Conservation (phyloP, 305 asterid species). For the Fraxinus latifolia region DNA sequence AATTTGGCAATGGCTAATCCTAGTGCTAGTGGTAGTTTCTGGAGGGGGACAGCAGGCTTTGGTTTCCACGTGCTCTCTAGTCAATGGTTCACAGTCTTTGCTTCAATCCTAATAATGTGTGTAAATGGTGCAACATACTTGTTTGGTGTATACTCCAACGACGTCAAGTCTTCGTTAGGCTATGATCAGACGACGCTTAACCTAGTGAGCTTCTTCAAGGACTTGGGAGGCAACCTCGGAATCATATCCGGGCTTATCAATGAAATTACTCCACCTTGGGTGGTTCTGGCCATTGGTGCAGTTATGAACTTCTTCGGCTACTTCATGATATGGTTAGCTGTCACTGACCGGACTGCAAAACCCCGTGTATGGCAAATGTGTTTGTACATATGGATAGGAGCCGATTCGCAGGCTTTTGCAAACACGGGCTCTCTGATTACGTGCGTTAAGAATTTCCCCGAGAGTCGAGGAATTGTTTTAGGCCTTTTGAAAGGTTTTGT, state of each 20-base stretch:
- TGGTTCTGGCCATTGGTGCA: constrained; percentile 26
- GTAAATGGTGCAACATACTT: constrained; percentile 29
- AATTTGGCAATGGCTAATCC: background rate
- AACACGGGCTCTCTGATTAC: constrained; percentile 30
- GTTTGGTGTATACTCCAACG: constrained; percentile 30
- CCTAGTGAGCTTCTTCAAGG: constrained; percentile 28
- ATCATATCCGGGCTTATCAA: constrained; percentile 24
- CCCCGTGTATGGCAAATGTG: constrained; percentile 34
- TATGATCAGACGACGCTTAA: constrained; percentile 34
- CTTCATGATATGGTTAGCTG: constrained; percentile 31
- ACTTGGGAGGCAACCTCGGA: constrained; percentile 26
- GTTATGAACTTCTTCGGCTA: constrained; percentile 32
- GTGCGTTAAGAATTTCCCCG: constrained; percentile 26
- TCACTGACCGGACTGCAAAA: background rate
- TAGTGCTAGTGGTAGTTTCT: background rate
- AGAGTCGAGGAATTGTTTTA: constrained; percentile 28
- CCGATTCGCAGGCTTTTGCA: constrained; percentile 17
- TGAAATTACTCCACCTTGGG: constrained; percentile 31
- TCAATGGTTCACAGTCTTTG: constrained; percentile 30
- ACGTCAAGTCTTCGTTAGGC: constrained; percentile 27
- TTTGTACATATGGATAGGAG: background rate
- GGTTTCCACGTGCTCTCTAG: constrained; percentile 22
- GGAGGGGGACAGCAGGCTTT: constrained; percentile 16
- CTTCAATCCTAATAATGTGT: constrained; percentile 18
- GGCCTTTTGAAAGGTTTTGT: constrained; percentile 33